Percentiles rank a stretch among this genome's conserved stretches.
phyloP scores from a whole-genome alignment of 768 basidiomycete genomes.

The Peribolospora baueri region DNA sequence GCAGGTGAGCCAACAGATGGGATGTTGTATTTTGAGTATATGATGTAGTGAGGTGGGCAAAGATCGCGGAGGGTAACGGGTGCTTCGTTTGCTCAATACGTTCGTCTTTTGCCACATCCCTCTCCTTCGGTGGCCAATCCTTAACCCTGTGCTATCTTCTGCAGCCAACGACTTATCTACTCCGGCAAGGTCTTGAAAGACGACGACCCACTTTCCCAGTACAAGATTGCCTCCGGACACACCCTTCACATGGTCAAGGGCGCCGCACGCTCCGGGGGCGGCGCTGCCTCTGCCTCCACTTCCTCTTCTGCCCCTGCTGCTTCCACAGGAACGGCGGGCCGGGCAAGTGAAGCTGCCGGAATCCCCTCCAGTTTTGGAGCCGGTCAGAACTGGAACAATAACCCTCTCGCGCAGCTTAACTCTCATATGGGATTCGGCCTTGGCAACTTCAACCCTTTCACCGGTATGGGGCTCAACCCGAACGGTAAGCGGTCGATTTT shows the following conservation, averaged over 20 bases:
- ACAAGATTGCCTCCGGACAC: background rate
- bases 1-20: background rate
- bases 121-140: no score
- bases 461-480: conserved; percentile 65
- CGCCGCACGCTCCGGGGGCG: conserved; percentile 26
- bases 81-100: no score
- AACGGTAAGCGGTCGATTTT: conserved; percentile 29
- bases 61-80: no score
- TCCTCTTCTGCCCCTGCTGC: no score
- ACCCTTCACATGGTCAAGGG: conserved; percentile 30
- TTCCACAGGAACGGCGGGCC: conserved; percentile 8
- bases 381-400: conserved; percentile 57
- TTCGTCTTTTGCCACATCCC: no score
- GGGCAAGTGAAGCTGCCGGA: conserved; percentile 23
- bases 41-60: no score
- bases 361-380: conserved; percentile 27
- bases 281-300: background rate
- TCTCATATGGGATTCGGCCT: conserved; percentile 11
- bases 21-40: no score
- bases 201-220: background rate
- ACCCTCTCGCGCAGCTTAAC: conserved; percentile 65
- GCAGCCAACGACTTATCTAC: conserved; percentile 68
- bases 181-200: conserved; percentile 36
- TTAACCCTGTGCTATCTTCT: no score
- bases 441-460: conserved; percentile 56